Conservation (phyloP, 2,329 filamentous ascomycete genomes). For the Aspergillus viridinutans region DNA sequence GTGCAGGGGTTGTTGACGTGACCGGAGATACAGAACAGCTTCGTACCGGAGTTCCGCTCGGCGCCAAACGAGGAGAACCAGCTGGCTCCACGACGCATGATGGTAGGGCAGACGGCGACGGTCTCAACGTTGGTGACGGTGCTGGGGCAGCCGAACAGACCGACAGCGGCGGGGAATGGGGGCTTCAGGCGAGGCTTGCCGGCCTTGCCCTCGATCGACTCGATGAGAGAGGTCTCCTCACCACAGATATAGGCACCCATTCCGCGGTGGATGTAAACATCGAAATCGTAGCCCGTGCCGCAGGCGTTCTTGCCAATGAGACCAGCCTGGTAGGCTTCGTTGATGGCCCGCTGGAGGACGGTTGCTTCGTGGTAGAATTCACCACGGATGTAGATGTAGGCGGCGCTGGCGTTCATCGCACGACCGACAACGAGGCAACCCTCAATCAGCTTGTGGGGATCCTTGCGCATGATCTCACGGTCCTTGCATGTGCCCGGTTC, state of each 20-base stretch:
- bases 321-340: constrained; percentile 93
- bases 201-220: constrained; percentile 96
- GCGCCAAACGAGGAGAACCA: constrained; percentile 96
- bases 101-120: constrained; percentile 89
- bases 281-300: constrained; percentile 94
- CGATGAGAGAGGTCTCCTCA: constrained; percentile 96
- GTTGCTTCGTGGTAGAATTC: constrained; percentile 97
- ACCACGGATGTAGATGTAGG: constrained; percentile 99
- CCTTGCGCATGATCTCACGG: constrained; percentile 99
- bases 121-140: constrained; percentile 99
- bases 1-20: constrained; percentile 98
- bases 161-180: constrained; percentile 94
- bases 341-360: constrained; percentile 88
- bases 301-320: constrained; percentile 98
- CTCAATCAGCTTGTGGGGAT: constrained; percentile 97
- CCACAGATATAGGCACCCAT: constrained; percentile 97
- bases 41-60: constrained; percentile 94
- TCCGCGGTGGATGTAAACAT: constrained; percentile 93
- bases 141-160: constrained; percentile 95
- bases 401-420: constrained; percentile 97
- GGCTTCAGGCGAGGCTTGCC: constrained; percentile 98
- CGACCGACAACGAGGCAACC: constrained; percentile 93
- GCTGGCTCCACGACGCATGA: constrained; percentile 81
- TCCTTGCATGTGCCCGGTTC: constrained; percentile 99
- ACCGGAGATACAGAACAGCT: constrained; percentile 96